Base-by-base conservation (phyloP, 2,329 filamentous ascomycete genomes). In the Talaromyces sp. region DNA sequence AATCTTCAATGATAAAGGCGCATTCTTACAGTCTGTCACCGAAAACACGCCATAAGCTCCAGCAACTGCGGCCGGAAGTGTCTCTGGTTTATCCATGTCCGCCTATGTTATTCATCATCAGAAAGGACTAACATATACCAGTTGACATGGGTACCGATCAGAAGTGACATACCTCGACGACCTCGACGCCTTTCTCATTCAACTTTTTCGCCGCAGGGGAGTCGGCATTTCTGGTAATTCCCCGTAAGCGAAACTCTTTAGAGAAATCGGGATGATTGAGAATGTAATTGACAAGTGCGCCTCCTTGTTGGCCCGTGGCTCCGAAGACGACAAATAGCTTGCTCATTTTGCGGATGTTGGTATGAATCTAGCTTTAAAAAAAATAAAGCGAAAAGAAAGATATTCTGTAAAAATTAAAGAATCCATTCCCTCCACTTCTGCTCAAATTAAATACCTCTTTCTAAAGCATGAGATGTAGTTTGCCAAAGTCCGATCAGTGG, bases 261-360 rank as follows among this genome's bases (percentile, higher is more conserved):
- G 75, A 76, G 1, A 83, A 73, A 55, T 78, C 73, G 0, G 80
- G 71, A 67, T 76, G 73, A 27, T 69, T 65, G 13, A 82, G 75
- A 19, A 83, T 69, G 44, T 69, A 66, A 27, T 74, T 70, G 57
- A 84, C 80, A 52, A 87, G 78, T 5, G 82, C 83, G 63, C 82
- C 81, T 55, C 85, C 86, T 73, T 88, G 85, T 62, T 82, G 80
- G 62, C 85, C 84, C 19, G 84, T 87, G 49, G 84, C 81, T 27
- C 84, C 84, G 66, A 87, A 82, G 13, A 87, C 77, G 51, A 81
- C 81, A 68, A 86, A 57, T 17, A 68, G 60, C 27, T 69, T 70
- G 30, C 59, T 65, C 68, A 71, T 71, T 32, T 42, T 62, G 25
- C 33, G 15, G 33, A 7, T 36, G 5, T 13, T 36, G 32, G 32